Evolutionary conservation across 768 basidiomycete genomes (phyloP), one percentile per base, ranked within the genome.

Genomic region (Wakefieldia striispora): DNA sequence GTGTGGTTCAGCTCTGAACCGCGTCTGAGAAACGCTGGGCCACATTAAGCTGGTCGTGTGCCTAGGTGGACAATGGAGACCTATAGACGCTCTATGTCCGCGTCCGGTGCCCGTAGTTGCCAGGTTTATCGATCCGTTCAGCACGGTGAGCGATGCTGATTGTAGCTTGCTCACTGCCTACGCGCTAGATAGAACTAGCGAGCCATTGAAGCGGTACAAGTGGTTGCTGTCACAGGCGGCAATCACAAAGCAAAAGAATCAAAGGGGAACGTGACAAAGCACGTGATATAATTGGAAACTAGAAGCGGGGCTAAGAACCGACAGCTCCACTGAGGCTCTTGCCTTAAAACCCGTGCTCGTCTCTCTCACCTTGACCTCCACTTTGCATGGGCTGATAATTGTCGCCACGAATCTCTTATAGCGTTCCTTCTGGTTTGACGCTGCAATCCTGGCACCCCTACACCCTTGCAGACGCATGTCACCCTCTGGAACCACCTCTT

Each of bases 391-490:
- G 61, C 19, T 63, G 51, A 57, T 53, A 40, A 40, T 17, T 34
- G 42, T 1, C 43, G 33, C 21, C 23, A 6, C 34, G 33, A 20
- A 34, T 38, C 40, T 46, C 33, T 16, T 33, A 33, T 13, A 29
- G 10, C 24, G 7, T 24, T 33, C 40, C 13, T 4, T 23, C 12
- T 45, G 26, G 21, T 26, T n/a, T n/a, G 21, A 41, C 38, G 17
- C 40, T 40, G 43, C 56, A 54, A 21, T 12, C 35, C 62, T 65
- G 61, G 62, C 56, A 53, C 1, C 47, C 54, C 50, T 51, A 49
- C 62, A 44, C 51, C 55, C 31, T 45, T 20, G 13, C 52, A 45
- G 57, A 59, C 62, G 60, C 38, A 63, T 63, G 62, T 53, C 52
- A 59, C 29, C 50, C 26, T 24, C 36, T 23, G 36, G 17, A 24